Percentiles rank a stretch among this genome's conserved stretches.
Conservation (phyloP, 2,329 filamentous ascomycete species). For the Cladosporium velox region DNA sequence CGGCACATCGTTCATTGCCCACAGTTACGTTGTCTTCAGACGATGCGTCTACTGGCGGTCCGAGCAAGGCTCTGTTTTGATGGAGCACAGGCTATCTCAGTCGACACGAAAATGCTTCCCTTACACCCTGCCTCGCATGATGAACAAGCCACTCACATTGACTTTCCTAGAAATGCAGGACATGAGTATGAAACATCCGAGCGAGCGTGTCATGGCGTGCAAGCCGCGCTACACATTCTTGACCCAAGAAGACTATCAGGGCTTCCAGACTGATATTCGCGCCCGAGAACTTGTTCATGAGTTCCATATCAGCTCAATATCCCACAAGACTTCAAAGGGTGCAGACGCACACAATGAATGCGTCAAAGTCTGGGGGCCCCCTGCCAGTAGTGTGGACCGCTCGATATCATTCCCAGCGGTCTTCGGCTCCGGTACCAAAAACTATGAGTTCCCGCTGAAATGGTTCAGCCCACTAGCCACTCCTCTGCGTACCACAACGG, state of each 20-base stretch:
- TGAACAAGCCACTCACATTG: constrained; percentile 16
- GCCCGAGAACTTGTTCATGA: constrained; percentile 16
- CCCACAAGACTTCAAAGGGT: constrained; percentile 12
- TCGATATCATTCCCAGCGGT: constrained; percentile 18
- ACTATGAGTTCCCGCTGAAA: constrained; percentile 19
- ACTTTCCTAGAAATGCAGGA: constrained; percentile 20
- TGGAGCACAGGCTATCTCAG: constrained; percentile 20
- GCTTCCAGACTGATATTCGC: constrained; percentile 18
- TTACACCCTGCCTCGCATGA: constrained; percentile 16
- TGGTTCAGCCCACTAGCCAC: constrained; percentile 14
- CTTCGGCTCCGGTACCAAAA: constrained; percentile 12
- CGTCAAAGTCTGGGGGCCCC: constrained; percentile 20
- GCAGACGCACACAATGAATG: constrained; percentile 17
- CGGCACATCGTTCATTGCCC: constrained; percentile 13
- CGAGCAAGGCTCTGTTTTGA: constrained; percentile 10
- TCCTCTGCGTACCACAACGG: neutral
- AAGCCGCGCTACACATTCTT: constrained; percentile 18
- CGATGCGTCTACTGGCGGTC: constrained; percentile 20
- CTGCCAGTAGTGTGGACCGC: constrained; percentile 14
- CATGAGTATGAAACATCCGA: constrained; percentile 14
- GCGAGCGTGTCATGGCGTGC: constrained; percentile 15
- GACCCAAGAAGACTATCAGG: constrained; percentile 4
- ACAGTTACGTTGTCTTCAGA: constrained; percentile 19
- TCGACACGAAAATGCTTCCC: constrained; percentile 20
- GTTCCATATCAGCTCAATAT: constrained; percentile 15